These are phyloP conservation scores for Batkoa obscura DNA, from an alignment of 371 early-diverging fungal species.

Conservation along the genomic window DNA sequence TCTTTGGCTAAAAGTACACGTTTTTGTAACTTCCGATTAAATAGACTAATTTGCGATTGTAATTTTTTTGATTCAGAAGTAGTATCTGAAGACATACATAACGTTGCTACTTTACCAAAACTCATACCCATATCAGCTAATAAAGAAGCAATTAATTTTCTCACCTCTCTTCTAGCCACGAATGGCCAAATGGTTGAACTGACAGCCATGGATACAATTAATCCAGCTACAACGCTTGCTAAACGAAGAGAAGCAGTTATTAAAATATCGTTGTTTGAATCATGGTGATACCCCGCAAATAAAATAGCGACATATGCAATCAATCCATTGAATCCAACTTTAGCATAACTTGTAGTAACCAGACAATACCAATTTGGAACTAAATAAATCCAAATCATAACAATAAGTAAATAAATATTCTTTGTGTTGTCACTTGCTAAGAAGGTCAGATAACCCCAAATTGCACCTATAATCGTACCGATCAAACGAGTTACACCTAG, in stretches of 20 bases:
- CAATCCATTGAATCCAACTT: background rate
- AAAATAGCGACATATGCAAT: slow-evolving; percentile 1
- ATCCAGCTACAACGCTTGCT: slow-evolving; percentile 29
- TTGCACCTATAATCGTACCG: slow-evolving; percentile 3
- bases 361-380: slow-evolving; percentile 1
- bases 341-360: background rate
- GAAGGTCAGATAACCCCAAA: slow-evolving; percentile 3
- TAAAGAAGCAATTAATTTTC: slow-evolving; percentile 19
- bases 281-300: background rate
- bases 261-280: background rate
- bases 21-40: background rate
- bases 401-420: background rate
- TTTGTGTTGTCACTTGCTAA: background rate
- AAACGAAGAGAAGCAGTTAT: too few species aligned
- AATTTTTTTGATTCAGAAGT: slow-evolving; percentile 8
- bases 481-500: background rate
- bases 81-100: slow-evolving; percentile 10
- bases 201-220: slow-evolving; percentile 24
- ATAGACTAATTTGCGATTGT: background rate
- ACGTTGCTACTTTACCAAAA: slow-evolving; percentile 12
- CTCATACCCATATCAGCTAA: slow-evolving; percentile 15
- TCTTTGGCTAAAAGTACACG: background rate
- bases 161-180: slow-evolving; percentile 30
- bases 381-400: slow-evolving; percentile 3
- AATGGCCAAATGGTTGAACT: slow-evolving; percentile 38